phyloP scores from a whole-genome alignment of 768 basidiomycete genomes.

The Kwoniella sp. region DNA sequence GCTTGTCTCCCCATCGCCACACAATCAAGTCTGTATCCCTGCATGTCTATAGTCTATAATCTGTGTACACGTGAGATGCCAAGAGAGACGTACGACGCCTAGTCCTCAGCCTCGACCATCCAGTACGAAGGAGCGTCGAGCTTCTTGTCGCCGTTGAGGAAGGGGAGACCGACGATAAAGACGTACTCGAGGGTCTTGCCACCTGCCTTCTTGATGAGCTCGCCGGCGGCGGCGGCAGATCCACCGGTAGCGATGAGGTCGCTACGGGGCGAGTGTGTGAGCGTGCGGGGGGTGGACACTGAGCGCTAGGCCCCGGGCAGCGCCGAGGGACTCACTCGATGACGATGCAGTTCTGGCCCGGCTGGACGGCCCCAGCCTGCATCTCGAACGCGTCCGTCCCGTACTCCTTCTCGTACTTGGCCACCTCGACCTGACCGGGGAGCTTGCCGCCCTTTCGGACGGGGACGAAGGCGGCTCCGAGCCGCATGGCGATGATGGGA shows the following conservation, averaged over 20 bases:
- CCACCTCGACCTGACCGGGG: constrained; percentile 74
- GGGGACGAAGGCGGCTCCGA: constrained; percentile 92
- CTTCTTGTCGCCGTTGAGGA: constrained; percentile 59
- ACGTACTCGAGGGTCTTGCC: constrained; percentile 86
- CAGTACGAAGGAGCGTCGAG: constrained; percentile 86
- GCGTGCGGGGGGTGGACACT: not conserved
- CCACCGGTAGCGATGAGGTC: constrained; percentile 97
- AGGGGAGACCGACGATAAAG: constrained; percentile 73
- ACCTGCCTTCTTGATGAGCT: constrained; percentile 75
- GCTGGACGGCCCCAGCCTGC: constrained; percentile 76
- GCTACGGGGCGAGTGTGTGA: constrained; percentile 19
- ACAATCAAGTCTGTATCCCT: no score
- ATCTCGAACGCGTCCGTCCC: constrained; percentile 93
- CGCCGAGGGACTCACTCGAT: constrained; percentile 58
- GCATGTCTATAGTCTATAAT: not conserved
- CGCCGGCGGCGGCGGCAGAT: constrained; percentile 85
- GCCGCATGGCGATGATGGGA: constrained; percentile 79
- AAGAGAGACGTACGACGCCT: constrained; percentile 12
- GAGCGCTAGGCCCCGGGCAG: not conserved
- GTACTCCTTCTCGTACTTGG: constrained; percentile 86
- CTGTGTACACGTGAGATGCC: not conserved
- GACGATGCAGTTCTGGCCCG: constrained; percentile 77
- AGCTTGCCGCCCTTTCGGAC: constrained; percentile 91
- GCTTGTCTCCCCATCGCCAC: no score
- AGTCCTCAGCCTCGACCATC: constrained; percentile 72